Evolutionary conservation across 495 filamentous ascomycete species (phyloP).

Genomic region (Aspergillus biplanus): DNA sequence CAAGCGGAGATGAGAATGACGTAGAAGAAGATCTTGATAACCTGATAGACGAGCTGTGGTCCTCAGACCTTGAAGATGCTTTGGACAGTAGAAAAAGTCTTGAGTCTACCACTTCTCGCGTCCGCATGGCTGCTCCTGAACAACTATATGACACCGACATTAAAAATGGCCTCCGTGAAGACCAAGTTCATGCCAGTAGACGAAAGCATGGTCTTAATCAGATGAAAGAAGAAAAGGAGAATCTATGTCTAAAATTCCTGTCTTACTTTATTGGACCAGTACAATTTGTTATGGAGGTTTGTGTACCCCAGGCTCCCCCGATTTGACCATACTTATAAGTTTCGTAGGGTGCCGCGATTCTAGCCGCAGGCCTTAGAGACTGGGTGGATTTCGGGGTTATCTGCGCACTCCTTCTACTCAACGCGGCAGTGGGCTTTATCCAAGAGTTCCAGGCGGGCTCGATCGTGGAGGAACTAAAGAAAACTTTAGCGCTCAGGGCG

Average conservation of each 20-base stretch:
- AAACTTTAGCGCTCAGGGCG: constrained; percentile 85
- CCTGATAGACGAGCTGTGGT: constrained; percentile 83
- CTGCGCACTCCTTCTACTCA: constrained; percentile 73
- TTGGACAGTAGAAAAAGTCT: constrained; percentile 41
- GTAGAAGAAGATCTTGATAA: constrained; percentile 73
- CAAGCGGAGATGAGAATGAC: constrained; percentile 61
- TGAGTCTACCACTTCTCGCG: constrained; percentile 40
- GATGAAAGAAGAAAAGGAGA: constrained; percentile 89
- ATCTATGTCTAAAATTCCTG: constrained; percentile 81
- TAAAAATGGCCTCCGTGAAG: constrained; percentile 67
- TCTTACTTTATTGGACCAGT: constrained; percentile 87
- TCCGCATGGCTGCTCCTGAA: constrained; percentile 54
- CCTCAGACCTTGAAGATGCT: constrained; percentile 70
- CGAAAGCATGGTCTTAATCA: constrained; percentile 85
- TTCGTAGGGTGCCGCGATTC: constrained; percentile 65
- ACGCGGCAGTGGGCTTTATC: constrained; percentile 82
- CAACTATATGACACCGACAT: constrained; percentile 74
- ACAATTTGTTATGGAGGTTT: constrained; percentile 92
- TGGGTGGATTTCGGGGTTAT: constrained; percentile 85
- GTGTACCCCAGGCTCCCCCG: constrained; percentile 6
- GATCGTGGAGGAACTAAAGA: constrained; percentile 90
- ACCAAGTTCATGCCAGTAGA: constrained; percentile 69
- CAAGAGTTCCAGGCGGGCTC: constrained; percentile 91
- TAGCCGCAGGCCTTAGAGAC: constrained; percentile 75
- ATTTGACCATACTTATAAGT: constrained; percentile 2